Base-by-base conservation (phyloP, 2,329 filamentous ascomycete genomes). In the Ilyonectria robusta region DNA sequence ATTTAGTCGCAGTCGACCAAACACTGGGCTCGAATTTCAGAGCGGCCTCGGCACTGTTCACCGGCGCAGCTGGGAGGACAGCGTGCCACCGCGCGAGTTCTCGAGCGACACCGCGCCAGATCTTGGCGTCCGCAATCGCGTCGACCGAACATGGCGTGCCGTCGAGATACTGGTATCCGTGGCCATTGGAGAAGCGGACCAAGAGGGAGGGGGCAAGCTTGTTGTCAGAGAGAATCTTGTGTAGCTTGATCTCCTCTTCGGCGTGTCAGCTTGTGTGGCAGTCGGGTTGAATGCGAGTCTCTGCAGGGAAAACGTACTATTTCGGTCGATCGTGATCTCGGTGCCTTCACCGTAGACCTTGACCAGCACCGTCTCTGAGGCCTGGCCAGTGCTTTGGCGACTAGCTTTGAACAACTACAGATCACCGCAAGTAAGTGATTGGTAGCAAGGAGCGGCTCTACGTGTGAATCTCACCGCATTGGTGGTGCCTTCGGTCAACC, bases 291-390 rank as follows among this genome's bases (percentile, higher is more conserved):
- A 26, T 11, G 17, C 4, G 9, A 26, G 26, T 26, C 6, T 50
- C 29, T 23, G 26, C 19, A 23, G 17, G 8, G 15, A 10, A 26
- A 15, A 72, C 71, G 9, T 60, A 73, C 71, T 73, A 17, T 69
- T 54, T 1, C 71, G 67, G 48, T 73, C 71, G 37, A 73, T 73
- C 2, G 69, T 73, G 15, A 73, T 67, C 13, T 73, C 61, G 0
- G 71, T 73, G 19, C 71, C 71, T 37, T 73, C 71, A 19, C 71
- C 71, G 26, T 73, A 73, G 50, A 73, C 65, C 33, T 73, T 73
- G 60, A 73, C 47, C 10, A 73, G 46, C 15, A 69, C 71, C 2
- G 61, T 63, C 26, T 59, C 53, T 44, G 51, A 33, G 11, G 31
- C 8, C 11, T 33, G 29, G 15, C 40, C 58, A 21, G n/a, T 6